Evolutionary conservation across 1,284 basidiomycete species (phyloP), one percentile per base, ranked within the genome.

Genomic region (Austroboletus niveus): DNA sequence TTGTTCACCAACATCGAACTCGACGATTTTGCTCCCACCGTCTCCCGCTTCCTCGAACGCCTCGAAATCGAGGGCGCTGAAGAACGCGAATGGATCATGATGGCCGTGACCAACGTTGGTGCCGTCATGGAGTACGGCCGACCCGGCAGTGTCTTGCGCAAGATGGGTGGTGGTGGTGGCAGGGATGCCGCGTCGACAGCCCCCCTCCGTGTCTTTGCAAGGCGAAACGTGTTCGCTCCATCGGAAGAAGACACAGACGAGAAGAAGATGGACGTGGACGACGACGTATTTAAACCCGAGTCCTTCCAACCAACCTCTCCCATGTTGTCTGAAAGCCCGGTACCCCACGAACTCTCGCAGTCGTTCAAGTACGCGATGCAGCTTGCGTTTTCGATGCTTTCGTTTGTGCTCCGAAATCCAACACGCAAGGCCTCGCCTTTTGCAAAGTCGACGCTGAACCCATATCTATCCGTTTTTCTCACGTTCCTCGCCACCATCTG

Each of bases 21-120:
- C 20, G 95, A 99, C 69, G 89, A 94, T 67, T 98, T 98, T 64
- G 74, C 81, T 39, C 76, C 84, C 1, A 86, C 88, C 0, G 82
- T 94, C 44, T 87, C 87, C 3, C 86, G 92, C 30, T 91, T 97
- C 66, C 78, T 94, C 54, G 92, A 95, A 68, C 85, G 90, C 35
- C 79, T 98, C 1, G 80, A 87, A 57, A 86, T 95, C 44, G 85
- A 90, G 61, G 84, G 84, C 51, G 80, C 82, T 3, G 83, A 91
- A 48, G 92, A 94, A 65, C 84, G 88, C 22, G 90, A 93, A 56
- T 99, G 96, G 96, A 89, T 92, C 60, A 93, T 96, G 87, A 95
- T 98, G 89, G 94, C 83, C 0, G 75, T 87, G 34, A 77, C 92
- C 62, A 97, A 96, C 67, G 78, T 98, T 17, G 80, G 84, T 5